Conservation (phyloP, 1,139 yeast species). For the Sugiyamaella sp. region DNA sequence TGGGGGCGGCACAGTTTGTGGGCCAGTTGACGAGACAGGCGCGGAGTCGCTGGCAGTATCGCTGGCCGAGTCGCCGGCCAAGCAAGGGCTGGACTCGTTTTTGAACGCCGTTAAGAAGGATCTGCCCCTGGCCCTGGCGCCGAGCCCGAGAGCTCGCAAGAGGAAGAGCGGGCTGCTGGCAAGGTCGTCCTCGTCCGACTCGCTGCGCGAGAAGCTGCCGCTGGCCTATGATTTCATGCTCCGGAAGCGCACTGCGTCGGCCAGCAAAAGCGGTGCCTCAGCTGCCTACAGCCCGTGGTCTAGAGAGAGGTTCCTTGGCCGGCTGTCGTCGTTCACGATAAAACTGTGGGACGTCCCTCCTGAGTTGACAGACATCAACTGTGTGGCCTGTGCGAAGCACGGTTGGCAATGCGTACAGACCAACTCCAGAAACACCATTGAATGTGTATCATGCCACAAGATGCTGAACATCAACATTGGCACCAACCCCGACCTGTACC, state of each 20-base stretch:
- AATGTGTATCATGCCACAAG: slow-evolving; percentile 28
- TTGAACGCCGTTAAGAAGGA: slow-evolving; percentile 11
- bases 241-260: background rate
- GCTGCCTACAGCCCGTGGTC: slow-evolving; percentile 32
- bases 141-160: background rate
- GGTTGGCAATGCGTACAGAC: slow-evolving; percentile 28
- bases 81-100: slow-evolving; percentile 4
- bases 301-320: slow-evolving; percentile 26
- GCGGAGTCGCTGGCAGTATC: background rate
- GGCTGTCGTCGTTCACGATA: slow-evolving; percentile 28
- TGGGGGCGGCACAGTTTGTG: background rate
- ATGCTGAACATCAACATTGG: slow-evolving; percentile 28
- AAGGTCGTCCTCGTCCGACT: slow-evolving; percentile 5
- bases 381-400: slow-evolving; percentile 28
- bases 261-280: background rate
- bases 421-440: slow-evolving; percentile 25
- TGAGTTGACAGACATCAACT: slow-evolving; percentile 19
- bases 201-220: slow-evolving; percentile 12
- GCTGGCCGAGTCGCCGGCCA: slow-evolving; percentile 6
- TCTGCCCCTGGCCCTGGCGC: slow-evolving; percentile 4
- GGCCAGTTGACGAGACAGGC: background rate
- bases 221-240: slow-evolving; percentile 15
- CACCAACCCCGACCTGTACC: slow-evolving; percentile 21
- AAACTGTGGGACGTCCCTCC: slow-evolving; percentile 30
- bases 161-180: background rate